These are phyloP conservation scores for Clohesyomyces aquaticus DNA, from an alignment of 495 filamentous ascomycete species.

Conservation along the genomic window DNA sequence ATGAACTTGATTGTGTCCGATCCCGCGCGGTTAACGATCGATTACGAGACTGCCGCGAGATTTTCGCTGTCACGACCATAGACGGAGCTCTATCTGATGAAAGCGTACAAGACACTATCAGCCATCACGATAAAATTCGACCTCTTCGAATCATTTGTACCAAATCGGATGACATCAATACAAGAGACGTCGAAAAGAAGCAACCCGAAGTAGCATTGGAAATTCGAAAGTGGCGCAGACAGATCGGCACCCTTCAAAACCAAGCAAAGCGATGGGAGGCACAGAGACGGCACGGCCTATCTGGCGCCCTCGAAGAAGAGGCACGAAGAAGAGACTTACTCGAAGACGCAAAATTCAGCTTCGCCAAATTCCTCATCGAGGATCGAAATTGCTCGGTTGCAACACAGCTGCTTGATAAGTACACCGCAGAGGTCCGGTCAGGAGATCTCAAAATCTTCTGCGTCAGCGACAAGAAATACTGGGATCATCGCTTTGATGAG, in stretches of 20 bases:
- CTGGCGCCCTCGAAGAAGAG: constrained; percentile 29
- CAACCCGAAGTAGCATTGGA: constrained; percentile 21
- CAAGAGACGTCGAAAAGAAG: constrained; percentile 13
- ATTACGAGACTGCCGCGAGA: constrained; percentile 30
- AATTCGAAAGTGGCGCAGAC: constrained; percentile 24
- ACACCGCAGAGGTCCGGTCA: constrained; percentile 13
- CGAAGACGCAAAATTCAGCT: constrained; percentile 21
- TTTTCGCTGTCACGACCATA: constrained; percentile 29
- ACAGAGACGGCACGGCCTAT: constrained; percentile 19
- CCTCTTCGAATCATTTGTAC: constrained; percentile 35
- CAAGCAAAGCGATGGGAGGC: constrained; percentile 30
- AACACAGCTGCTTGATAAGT: constrained; percentile 22
- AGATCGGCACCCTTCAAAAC: constrained; percentile 25
- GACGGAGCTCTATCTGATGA: constrained; percentile 11
- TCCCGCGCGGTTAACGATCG: constrained; percentile 14
- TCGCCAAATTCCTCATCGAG: constrained; percentile 32
- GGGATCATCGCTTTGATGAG: constrained; percentile 30
- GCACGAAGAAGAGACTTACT: constrained; percentile 22
- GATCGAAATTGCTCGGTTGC: constrained; percentile 22
- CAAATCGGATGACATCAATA: constrained; percentile 26
- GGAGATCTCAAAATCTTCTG: constrained; percentile 32
- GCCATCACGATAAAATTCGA: constrained; percentile 29
- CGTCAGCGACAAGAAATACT: constrained; percentile 29
- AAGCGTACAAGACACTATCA: constrained; percentile 20
- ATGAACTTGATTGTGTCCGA: constrained; percentile 19